Percentiles rank a stretch among this genome's conserved stretches.
Evolutionary conservation across 139 green algal genomes (phyloP).

Genomic region (Dunaliella primolecta): DNA sequence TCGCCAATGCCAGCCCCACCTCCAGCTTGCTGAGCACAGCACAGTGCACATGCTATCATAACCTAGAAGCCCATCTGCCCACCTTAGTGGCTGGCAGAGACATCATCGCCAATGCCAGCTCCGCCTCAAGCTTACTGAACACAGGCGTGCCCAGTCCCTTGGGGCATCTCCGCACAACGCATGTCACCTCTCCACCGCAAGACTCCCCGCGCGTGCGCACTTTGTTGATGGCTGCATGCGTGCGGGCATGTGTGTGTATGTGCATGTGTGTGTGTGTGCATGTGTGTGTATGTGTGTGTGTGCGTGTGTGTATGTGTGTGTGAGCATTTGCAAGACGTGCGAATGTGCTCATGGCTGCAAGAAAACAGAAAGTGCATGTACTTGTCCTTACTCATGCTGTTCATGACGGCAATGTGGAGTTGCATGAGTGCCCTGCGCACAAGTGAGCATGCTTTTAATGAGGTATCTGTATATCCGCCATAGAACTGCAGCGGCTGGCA

Average conservation of each 20-base stretch:
- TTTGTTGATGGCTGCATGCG: slow-evolving; percentile 85
- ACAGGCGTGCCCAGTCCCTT: slow-evolving; percentile 86
- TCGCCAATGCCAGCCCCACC: slow-evolving; percentile 92
- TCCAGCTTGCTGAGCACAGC: slow-evolving; percentile 99
- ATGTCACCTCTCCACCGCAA: slow-evolving; percentile 96
- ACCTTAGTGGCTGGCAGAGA: slow-evolving; percentile 93
- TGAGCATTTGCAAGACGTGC: too few species aligned
- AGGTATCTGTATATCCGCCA: too few species aligned
- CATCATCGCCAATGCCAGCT: slow-evolving; percentile 95
- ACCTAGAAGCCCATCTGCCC: slow-evolving; percentile 89
- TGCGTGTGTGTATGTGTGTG: neutral
- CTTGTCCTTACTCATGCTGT: too few species aligned
- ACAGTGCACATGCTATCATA: slow-evolving; percentile 75
- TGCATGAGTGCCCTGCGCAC: too few species aligned
- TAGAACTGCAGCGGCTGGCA: too few species aligned
- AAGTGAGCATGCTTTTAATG: too few species aligned
- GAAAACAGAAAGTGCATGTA: too few species aligned
- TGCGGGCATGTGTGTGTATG: neutral
- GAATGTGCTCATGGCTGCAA: too few species aligned
- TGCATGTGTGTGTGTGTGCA: neutral
- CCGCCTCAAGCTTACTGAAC: slow-evolving; percentile 98
- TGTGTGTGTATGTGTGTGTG: neutral
- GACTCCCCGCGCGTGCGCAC: slow-evolving; percentile 88
- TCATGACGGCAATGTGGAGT: too few species aligned
- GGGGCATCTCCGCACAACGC: slow-evolving; percentile 87